Evolutionary conservation across 2,329 filamentous ascomycete species (phyloP).

Genomic region (Aspergillus viridinutans): DNA sequence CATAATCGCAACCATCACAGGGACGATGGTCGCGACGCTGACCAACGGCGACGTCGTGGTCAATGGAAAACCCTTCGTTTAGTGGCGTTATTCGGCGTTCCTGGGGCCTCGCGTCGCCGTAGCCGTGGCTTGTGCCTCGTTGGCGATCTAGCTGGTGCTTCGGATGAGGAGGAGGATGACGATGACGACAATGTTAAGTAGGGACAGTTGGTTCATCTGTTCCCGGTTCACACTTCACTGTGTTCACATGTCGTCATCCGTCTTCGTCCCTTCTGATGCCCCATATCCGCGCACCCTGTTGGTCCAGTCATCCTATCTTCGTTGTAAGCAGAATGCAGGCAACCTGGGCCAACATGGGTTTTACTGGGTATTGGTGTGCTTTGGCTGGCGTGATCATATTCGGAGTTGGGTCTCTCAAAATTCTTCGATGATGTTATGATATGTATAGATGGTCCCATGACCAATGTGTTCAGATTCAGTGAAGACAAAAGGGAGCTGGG

Average conservation of each 20-base stretch:
- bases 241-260: slow-evolving; percentile 13
- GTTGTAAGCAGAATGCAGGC: slow-evolving; percentile 6
- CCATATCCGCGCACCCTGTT: slow-evolving; percentile 3
- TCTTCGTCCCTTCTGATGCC: slow-evolving; percentile 8
- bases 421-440: slow-evolving; percentile 9
- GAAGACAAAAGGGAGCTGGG: slow-evolving; percentile 15
- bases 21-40: slow-evolving; percentile 33
- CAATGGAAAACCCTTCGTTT: slow-evolving; percentile 31
- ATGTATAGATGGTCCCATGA: slow-evolving; percentile 11
- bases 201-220: slow-evolving; percentile 9
- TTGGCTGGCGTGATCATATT: slow-evolving; percentile 15
- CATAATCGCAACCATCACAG: slow-evolving; percentile 35
- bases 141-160: slow-evolving; percentile 49
- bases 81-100: slow-evolving; percentile 42
- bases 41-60: slow-evolving; percentile 31
- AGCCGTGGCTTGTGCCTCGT: slow-evolving; percentile 41
- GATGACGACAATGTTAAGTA: slow-evolving; percentile 48
- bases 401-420: slow-evolving; percentile 18
- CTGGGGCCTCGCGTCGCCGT: slow-evolving; percentile 34
- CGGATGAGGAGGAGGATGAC: slow-evolving; percentile 53
- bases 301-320: slow-evolving; percentile 3
- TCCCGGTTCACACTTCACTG: slow-evolving; percentile 8
- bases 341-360: slow-evolving; percentile 2
- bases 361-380: slow-evolving; percentile 11
- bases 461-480: slow-evolving; percentile 8